Conservation (phyloP, 169 alveolate species). For the Cryptosporidium felis region DNA sequence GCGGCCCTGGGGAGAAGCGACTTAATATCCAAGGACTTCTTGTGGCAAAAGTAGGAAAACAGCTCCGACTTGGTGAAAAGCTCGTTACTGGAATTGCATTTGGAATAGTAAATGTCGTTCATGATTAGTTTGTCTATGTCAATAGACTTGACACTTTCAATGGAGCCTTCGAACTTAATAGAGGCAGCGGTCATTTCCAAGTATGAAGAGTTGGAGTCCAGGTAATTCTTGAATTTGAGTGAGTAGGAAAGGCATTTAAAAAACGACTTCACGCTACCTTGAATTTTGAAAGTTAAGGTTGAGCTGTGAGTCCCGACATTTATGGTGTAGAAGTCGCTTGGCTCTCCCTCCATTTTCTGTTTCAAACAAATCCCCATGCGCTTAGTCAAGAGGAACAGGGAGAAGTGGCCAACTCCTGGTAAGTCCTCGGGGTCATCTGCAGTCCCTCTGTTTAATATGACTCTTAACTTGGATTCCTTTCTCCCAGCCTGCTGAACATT, state of each 20-base stretch:
- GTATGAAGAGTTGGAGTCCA: background rate
- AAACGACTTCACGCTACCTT: too few species aligned
- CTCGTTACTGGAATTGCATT: background rate
- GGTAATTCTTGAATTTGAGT: background rate
- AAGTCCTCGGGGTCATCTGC: background rate
- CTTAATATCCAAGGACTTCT: background rate
- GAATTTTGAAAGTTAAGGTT: background rate
- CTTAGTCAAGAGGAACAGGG: background rate
- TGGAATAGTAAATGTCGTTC: background rate
- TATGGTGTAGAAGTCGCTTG: background rate
- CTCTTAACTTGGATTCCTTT: background rate
- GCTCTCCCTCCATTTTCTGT: background rate
- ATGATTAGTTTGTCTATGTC: background rate
- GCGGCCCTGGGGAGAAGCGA: background rate
- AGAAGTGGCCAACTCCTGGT: constrained; percentile 15
- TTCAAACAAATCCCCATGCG: background rate
- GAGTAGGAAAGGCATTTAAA: background rate
- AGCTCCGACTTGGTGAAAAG: background rate
- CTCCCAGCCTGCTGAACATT: background rate
- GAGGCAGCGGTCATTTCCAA: background rate
- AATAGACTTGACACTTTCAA: background rate
- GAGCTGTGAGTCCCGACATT: background rate
- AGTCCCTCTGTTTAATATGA: background rate
- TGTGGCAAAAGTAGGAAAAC: background rate
- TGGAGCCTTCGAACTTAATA: background rate